Evolutionary conservation across 2,329 filamentous ascomycete genomes (phyloP), one percentile per base, ranked within the genome.

Genomic region (Diplocarpon rosae): DNA sequence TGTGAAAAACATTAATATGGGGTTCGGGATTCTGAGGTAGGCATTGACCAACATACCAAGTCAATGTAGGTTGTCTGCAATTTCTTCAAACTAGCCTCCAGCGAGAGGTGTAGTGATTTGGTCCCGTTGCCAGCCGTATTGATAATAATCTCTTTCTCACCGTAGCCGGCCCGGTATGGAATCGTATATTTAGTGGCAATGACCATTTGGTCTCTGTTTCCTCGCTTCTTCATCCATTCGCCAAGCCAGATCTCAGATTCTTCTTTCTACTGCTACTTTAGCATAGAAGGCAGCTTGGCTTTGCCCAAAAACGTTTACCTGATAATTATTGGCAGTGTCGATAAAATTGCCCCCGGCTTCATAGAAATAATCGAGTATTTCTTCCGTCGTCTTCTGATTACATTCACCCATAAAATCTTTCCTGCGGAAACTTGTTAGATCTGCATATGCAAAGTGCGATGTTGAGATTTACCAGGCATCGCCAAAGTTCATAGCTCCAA

Each of bases 1-100:
- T 73, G 32, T 12, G 24, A 6, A 14, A 35, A 9, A 29, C 20
- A 36, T 17, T 13, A 30, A 28, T 13, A 34, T 15, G n/a, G 24
- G 15, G 30, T 42, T 16, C 14, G 10, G 16, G 5, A 8, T 35
- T 14, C n/a, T 12, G n/a, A 39, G 32, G 10, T 33, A 34, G 27
- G 2, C 7, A 1, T 27, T n/a, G 8, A 14, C 33, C 9, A 16
- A 54, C 65, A 43, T 55, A 75, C 71, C 43, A 83, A 58, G 56
- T 87, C 83, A 46, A 86, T 76, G 57, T 85, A 87, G 42, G 75
- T 69, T 0, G 80, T 84, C 62, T 79, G 70, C 42, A 80, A 68
- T 63, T 77, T 82, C 56, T 66, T 64, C 47, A 81, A 58, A 47
- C 73, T 78, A n/a, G 64, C 66, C 14, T 73, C 64, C 27, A 81